Evolutionary conservation across 805 yeast genomes (phyloP).

Genomic region (Candida succiphila): DNA sequence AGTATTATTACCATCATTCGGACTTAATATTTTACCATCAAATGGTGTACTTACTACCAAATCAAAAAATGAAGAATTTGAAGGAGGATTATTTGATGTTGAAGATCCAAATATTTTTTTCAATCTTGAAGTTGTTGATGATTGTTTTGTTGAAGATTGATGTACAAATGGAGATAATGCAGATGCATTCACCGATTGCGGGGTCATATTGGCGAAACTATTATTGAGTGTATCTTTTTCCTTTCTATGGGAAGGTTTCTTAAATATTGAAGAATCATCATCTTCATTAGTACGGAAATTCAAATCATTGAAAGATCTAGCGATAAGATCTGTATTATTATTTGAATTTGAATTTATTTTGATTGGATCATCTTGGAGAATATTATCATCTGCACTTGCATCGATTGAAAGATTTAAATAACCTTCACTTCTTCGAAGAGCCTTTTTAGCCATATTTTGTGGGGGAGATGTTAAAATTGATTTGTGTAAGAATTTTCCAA

Average conservation of each 20-base stretch:
- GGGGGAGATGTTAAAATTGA: neutral
- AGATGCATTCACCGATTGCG: constrained; percentile 6
- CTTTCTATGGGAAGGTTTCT: too few relatives aligned
- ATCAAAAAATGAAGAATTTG: neutral
- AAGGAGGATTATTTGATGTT: neutral
- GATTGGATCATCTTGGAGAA: neutral
- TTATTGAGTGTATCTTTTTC: neutral
- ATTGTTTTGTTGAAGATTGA: constrained; percentile 8
- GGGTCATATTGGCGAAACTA: constrained; percentile 6
- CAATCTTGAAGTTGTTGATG: constrained; percentile 14
- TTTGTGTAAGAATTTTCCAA: neutral
- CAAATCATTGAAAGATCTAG: constrained; percentile 23
- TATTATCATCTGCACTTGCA: constrained; percentile 16
- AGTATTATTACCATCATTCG: constrained; percentile 1
- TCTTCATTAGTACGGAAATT: constrained; percentile 15
- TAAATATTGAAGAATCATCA: neutral
- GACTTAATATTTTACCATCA: constrained; percentile 10
- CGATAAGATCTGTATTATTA: constrained; percentile 17
- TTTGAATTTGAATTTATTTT: constrained; percentile 12
- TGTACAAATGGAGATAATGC: constrained; percentile 16
- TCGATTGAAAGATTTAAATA: constrained; percentile 39
- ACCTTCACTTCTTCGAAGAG: constrained; percentile 43
- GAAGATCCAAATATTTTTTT: constrained; percentile 10
- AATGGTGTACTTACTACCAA: constrained; percentile 8
- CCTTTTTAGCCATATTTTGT: constrained; percentile 10